phyloP scores from a whole-genome alignment of 768 basidiomycete genomes.

The Psilocybe sp. region DNA sequence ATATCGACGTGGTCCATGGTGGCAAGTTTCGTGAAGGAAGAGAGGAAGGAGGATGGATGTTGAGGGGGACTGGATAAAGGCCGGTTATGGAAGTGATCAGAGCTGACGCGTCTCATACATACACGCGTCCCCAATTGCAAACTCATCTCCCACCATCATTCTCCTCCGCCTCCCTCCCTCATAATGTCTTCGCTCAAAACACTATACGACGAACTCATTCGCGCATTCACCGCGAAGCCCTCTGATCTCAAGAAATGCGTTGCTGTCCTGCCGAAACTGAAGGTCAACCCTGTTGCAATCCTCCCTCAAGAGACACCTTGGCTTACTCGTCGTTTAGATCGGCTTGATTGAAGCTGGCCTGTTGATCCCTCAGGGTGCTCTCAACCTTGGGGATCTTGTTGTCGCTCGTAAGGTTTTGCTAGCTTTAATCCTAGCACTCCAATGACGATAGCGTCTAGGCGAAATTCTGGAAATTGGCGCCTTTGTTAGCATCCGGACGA shows the following conservation, averaged over 20 bases:
- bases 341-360: slow-evolving; percentile 76
- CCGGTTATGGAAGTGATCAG: slow-evolving; percentile 26
- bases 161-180: slow-evolving; percentile 13
- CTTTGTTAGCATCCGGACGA: slow-evolving; percentile 86
- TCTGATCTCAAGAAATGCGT: slow-evolving; percentile 70
- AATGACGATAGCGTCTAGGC: slow-evolving; percentile 41
- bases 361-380: slow-evolving; percentile 66
- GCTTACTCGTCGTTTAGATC: slow-evolving; percentile 44
- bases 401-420: slow-evolving; percentile 59
- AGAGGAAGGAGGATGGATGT: slow-evolving; percentile 13
- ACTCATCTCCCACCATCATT: slow-evolving; percentile 5
- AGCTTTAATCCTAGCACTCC: background rate
- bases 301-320: background rate
- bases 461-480: slow-evolving; percentile 96
- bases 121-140: slow-evolving; percentile 33
- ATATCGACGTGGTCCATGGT: slow-evolving; percentile 75
- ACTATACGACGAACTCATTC: slow-evolving; percentile 65
- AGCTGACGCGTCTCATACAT: slow-evolving; percentile 53
- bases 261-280: slow-evolving; percentile 64
- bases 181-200: slow-evolving; percentile 54
- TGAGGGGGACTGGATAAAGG: slow-evolving; percentile 12
- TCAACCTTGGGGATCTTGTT: slow-evolving; percentile 64
- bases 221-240: slow-evolving; percentile 61
- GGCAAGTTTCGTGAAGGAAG: slow-evolving; percentile 16
- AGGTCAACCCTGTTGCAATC: slow-evolving; percentile 41